phyloP scores from a whole-genome alignment of 2,329 filamentous ascomycete genomes.

The Elsinoe batatas region DNA sequence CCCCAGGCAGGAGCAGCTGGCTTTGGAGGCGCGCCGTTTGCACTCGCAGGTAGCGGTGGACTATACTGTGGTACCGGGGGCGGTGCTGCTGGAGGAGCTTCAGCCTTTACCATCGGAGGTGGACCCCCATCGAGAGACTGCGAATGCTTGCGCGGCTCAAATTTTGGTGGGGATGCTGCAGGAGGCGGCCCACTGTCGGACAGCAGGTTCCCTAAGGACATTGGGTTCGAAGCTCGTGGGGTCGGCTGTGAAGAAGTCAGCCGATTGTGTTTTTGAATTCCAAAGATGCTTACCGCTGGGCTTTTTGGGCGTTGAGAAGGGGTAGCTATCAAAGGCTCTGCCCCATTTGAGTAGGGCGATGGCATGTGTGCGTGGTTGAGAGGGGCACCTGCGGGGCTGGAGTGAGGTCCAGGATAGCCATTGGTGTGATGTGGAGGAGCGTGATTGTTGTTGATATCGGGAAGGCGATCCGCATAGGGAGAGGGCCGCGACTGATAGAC shows the following conservation, averaged over 20 bases:
- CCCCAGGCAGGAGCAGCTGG: constrained; percentile 5
- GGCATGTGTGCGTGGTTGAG: constrained; percentile 15
- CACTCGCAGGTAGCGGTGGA: neutral
- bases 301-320: neutral
- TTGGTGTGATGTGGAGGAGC: neutral
- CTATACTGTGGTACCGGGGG: constrained; percentile 10
- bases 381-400: neutral
- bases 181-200: constrained; percentile 40
- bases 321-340: neutral
- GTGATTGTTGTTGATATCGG: constrained; percentile 1
- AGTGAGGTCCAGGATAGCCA: neutral
- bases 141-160: neutral
- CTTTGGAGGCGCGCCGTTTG: constrained; percentile 5
- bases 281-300: neutral
- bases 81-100: constrained; percentile 1
- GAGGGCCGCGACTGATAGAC: neutral
- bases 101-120: neutral
- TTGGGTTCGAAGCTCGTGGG: constrained; percentile 64
- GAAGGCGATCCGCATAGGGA: neutral
- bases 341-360: constrained; percentile 21
- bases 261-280: neutral
- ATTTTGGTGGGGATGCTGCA: constrained; percentile 12
- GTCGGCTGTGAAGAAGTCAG: constrained; percentile 17
- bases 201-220: constrained; percentile 94
- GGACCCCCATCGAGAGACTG: neutral